phyloP scores from a whole-genome alignment of 306 rosid genomes.

The Cicer arietinum region DNA sequence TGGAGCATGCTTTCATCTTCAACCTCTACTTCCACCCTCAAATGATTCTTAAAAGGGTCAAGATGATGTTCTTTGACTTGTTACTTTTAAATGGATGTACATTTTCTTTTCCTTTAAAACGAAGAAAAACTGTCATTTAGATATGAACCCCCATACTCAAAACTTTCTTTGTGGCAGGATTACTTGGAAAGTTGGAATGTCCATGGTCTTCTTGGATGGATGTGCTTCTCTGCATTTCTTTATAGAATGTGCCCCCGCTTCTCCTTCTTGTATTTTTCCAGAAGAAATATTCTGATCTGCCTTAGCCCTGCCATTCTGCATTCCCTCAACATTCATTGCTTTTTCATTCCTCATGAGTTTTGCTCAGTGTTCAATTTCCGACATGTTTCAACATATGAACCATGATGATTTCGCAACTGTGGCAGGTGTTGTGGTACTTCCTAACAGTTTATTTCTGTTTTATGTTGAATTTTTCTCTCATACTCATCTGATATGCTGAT shows the following conservation, averaged over 20 bases:
- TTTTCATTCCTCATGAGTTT: constrained; percentile 91
- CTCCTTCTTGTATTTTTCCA: constrained; percentile 76
- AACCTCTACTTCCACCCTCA: constrained; percentile 29
- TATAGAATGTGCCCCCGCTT: constrained; percentile 82
- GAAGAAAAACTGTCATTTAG: constrained; percentile 57
- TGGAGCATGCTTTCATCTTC: constrained; percentile 31
- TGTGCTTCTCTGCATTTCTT: constrained; percentile 85
- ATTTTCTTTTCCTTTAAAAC: constrained; percentile 56
- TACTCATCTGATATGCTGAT: constrained; percentile 39
- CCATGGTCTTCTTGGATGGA: constrained; percentile 88
- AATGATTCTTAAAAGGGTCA: constrained; percentile 60
- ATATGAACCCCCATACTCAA: constrained; percentile 74
- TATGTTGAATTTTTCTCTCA: constrained; percentile 43
- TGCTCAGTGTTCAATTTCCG: constrained; percentile 89
- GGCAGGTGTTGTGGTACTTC: constrained; percentile 87
- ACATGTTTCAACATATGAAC: constrained; percentile 80
- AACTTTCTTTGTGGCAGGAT: constrained; percentile 93
- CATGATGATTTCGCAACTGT: constrained; percentile 72
- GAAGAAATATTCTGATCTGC: constrained; percentile 79
- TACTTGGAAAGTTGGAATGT: constrained; percentile 82
- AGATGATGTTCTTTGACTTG: constrained; percentile 51
- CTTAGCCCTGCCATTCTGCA: constrained; percentile 80
- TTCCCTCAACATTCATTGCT: constrained; percentile 78
- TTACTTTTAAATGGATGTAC: constrained; percentile 62
- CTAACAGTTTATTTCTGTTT: constrained; percentile 56